Conservation (phyloP, 345 rosid genomes). For the Stellera chamaejasme region DNA sequence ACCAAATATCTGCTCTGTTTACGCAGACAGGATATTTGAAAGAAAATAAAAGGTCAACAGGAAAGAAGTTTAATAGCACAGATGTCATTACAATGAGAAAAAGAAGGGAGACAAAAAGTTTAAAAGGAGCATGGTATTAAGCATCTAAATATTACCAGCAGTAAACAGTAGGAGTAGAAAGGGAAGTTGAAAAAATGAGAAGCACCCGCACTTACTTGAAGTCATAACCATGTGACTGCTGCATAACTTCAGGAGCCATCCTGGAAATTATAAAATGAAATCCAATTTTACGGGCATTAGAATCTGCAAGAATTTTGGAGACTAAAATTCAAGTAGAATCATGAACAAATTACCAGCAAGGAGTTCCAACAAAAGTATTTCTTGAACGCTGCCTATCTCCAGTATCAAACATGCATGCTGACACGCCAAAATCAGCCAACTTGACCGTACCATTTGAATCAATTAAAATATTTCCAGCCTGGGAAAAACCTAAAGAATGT, state of each 20-base stretch:
- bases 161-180: too few species aligned
- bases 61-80: slow-evolving; percentile 6
- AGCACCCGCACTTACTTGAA: slow-evolving; percentile 44
- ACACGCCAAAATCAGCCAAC: slow-evolving; percentile 86
- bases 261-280: slow-evolving; percentile 20
- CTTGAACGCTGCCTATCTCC: slow-evolving; percentile 82
- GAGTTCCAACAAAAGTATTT: slow-evolving; percentile 88
- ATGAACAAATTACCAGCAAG: slow-evolving; percentile 49
- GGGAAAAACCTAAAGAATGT: slow-evolving; percentile 9
- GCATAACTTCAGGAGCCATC: slow-evolving; percentile 99
- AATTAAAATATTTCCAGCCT: slow-evolving; percentile 85
- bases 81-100: slow-evolving; percentile 1
- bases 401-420: slow-evolving; percentile 89
- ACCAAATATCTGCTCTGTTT: slow-evolving; percentile 84
- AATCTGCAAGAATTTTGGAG: not conserved
- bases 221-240: slow-evolving; percentile 86
- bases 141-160: too few species aligned
- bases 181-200: too few species aligned
- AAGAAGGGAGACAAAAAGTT: not conserved
- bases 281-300: not conserved
- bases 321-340: not conserved
- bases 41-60: not conserved
- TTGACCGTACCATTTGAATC: slow-evolving; percentile 58
- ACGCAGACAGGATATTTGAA: not conserved
- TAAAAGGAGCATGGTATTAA: too few species aligned